Evolutionary conservation across 371 early-diverging fungal species (phyloP).

Genomic region (Mucor indicus): DNA sequence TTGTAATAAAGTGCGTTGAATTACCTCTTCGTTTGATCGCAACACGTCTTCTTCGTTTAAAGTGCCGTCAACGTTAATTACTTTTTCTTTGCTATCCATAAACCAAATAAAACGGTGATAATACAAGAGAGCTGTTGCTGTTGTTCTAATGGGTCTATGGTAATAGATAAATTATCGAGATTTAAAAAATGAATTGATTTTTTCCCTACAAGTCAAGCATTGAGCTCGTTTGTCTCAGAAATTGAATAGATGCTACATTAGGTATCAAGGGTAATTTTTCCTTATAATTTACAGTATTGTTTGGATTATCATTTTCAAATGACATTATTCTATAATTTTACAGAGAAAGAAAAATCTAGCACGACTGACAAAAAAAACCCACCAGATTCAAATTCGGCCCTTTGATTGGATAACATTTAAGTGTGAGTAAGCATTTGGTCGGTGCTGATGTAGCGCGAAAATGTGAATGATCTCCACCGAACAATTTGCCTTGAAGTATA

Average conservation of each 20-base stretch:
- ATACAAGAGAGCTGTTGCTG: constrained; percentile 44
- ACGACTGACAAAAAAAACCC: too few species aligned
- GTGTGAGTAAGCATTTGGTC: too few species aligned
- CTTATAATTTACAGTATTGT: background rate
- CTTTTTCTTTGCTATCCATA: constrained; percentile 21
- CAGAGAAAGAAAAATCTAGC: too few species aligned
- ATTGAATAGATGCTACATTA: constrained; percentile 17
- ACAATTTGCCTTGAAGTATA: too few species aligned
- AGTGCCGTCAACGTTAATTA: constrained; percentile 7
- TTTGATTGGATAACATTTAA: too few species aligned
- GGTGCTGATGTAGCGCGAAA: too few species aligned
- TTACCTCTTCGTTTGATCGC: constrained; percentile 36
- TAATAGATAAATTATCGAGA: background rate
- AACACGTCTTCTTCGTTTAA: constrained; percentile 21
- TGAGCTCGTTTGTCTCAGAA: constrained; percentile 17
- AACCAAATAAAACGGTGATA: constrained; percentile 42
- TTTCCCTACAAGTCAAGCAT: constrained; percentile 20
- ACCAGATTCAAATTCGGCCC: too few species aligned
- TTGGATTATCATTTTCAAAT: too few species aligned
- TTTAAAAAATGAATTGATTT: background rate
- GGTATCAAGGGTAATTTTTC: constrained; percentile 14
- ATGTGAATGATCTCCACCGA: too few species aligned
- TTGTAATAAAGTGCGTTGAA: background rate
- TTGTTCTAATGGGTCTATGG: constrained; percentile 43
- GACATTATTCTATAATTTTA: too few species aligned